These are phyloP conservation scores for Plantago elongata DNA, from an alignment of 257 asterid genomes.

Conservation along the genomic window DNA sequence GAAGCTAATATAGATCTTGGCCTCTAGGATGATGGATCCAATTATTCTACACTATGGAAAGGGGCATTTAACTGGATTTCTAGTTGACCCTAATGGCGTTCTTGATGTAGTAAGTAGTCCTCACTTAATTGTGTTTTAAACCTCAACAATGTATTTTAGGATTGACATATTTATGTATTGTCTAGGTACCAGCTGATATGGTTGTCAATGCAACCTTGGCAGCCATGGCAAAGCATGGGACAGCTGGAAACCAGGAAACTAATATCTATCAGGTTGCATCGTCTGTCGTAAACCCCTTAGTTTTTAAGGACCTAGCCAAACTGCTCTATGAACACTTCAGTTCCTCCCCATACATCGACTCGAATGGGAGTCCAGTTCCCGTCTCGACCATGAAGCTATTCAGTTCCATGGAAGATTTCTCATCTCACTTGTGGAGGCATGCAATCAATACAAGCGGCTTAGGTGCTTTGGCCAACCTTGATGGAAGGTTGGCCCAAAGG, in stretches of 20 bases:
- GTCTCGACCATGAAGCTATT: conserved; percentile 76
- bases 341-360: conserved; percentile 58
- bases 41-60: conserved; percentile 81
- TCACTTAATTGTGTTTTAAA: background rate
- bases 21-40: conserved; percentile 96
- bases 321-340: conserved; percentile 68
- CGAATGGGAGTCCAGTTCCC: conserved; percentile 60
- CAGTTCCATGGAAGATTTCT: conserved; percentile 83
- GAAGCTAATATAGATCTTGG: background rate
- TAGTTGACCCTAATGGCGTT: conserved; percentile 83
- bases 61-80: conserved; percentile 90
- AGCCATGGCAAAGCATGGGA: conserved; percentile 95
- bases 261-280: conserved; percentile 73
- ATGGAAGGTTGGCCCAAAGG: conserved; percentile 49
- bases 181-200: conserved; percentile 75
- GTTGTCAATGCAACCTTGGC: conserved; percentile 95
- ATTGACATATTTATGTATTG: background rate
- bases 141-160: background rate
- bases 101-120: conserved; percentile 78
- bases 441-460: conserved; percentile 50
- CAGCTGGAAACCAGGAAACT: conserved; percentile 38
- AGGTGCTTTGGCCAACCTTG: conserved; percentile 45
- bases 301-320: conserved; percentile 58
- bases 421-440: conserved; percentile 72
- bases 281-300: conserved; percentile 78